Evolutionary conservation across 805 yeast species (phyloP).

Genomic region (Kuraishia piskuri): DNA sequence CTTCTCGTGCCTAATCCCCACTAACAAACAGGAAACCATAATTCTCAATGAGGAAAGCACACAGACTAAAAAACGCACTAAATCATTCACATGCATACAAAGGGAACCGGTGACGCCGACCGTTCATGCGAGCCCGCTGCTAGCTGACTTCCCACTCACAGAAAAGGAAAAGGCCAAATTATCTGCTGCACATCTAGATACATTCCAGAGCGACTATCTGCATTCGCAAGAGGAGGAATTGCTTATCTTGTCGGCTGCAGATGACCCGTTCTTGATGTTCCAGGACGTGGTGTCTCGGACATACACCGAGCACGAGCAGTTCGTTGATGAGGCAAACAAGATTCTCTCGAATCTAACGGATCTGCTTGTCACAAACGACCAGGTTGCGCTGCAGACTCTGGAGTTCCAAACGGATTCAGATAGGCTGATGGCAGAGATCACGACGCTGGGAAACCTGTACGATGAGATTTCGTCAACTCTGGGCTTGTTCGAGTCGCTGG

Average conservation of each 20-base stretch:
- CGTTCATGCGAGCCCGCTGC: not conserved
- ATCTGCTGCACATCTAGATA: slow-evolving; percentile 26
- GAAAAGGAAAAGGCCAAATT: slow-evolving; percentile 24
- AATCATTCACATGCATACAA: not conserved
- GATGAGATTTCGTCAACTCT: slow-evolving; percentile 40
- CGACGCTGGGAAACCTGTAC: slow-evolving; percentile 30
- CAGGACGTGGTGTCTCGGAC: slow-evolving; percentile 22
- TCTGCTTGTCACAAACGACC: slow-evolving; percentile 42
- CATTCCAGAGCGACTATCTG: slow-evolving; percentile 33
- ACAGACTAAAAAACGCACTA: not conserved
- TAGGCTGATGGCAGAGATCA: slow-evolving; percentile 37
- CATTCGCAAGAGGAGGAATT: slow-evolving; percentile 31
- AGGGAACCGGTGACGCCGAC: not conserved
- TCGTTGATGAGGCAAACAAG: slow-evolving; percentile 35
- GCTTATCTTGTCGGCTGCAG: slow-evolving; percentile 27
- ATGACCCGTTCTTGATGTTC: slow-evolving; percentile 26
- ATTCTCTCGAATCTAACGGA: slow-evolving; percentile 37
- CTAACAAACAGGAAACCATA: slow-evolving; percentile 4
- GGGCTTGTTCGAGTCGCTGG: slow-evolving; percentile 60
- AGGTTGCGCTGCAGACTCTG: slow-evolving; percentile 52
- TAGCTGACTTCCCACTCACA: slow-evolving; percentile 26
- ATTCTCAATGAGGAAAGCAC: slow-evolving; percentile 1
- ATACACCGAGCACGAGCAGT: slow-evolving; percentile 19
- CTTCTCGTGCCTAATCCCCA: not conserved
- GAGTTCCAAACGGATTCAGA: slow-evolving; percentile 56